Evolutionary conservation across 306 rosid genomes (phyloP), one percentile per base, ranked within the genome.

Genomic region (Medicago lupulina): DNA sequence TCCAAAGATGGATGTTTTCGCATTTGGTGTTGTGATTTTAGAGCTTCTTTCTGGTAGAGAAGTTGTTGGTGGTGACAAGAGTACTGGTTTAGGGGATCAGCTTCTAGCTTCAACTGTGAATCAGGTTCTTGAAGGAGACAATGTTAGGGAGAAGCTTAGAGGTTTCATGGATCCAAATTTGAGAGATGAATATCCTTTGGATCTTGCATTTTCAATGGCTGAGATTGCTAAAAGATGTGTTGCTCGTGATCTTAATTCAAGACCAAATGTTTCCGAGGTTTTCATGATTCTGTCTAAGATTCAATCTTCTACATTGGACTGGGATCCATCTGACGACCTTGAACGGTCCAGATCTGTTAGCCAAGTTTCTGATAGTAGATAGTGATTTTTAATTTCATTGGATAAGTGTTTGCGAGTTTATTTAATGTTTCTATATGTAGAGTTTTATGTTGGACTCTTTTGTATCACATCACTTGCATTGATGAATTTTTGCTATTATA

Each of bases 301-400:
- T 79, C 87, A 83, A 28, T 91, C 92, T 0, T 82, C 91, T 14
- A 66, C 91, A 0, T 55, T 79, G 6, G 85, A 89, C 67, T 88
- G 97, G 97, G 93, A 89, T 86, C 91, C 91, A 3, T 89, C 91
- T 43, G 89, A 80, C 10, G 89, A 86, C 36, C 83, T 82, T 65
- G 76, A 85, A 64, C 74, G 73, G 49, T 91, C 89, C 36, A 76
- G 76, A 40, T 86, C 89, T 14, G 75, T 74, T 4, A 49, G 82
- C 74, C 84, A 61, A 23, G 57, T 71, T 50, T 64, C 75, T 68
- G 77, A 58, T 6, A 79, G 73, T 63, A 82, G 81, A 85, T 85
- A 75, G 71, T 64, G 31, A 28, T 28, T 31, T 44, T 21, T 51
- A 15, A 15, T 61, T 11, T 31, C 8, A 17, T 17, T 39, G 34